phyloP scores from a whole-genome alignment of 1,284 basidiomycete genomes.

The Tylopilus sp. region DNA sequence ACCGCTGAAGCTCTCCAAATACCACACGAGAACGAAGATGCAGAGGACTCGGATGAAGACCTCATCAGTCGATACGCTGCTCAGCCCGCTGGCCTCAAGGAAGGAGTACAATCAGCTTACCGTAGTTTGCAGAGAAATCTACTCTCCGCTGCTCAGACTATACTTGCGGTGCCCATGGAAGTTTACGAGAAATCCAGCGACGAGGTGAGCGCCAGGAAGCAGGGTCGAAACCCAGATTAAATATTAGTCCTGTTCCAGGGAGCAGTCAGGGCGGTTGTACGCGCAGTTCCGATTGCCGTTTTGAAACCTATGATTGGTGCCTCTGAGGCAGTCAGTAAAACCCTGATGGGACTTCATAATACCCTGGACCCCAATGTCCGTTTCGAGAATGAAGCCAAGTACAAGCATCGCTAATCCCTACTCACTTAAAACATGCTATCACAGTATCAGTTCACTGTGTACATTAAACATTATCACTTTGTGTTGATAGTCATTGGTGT shows the following conservation, averaged over 20 bases:
- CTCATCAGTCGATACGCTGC: slow-evolving; percentile 86
- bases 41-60: slow-evolving; percentile 43
- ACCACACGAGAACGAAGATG: slow-evolving; percentile 37
- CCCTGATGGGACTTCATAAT: slow-evolving; percentile 88
- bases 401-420: slow-evolving; percentile 63
- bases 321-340: slow-evolving; percentile 93
- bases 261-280: slow-evolving; percentile 85
- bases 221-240: neutral
- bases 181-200: slow-evolving; percentile 91
- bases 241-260: slow-evolving; percentile 56
- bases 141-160: slow-evolving; percentile 94
- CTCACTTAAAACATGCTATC: slow-evolving; percentile 19
- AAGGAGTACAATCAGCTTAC: slow-evolving; percentile 91
- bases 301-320: slow-evolving; percentile 96
- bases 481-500: neutral
- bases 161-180: slow-evolving; percentile 98
- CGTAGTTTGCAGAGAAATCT: slow-evolving; percentile 80
- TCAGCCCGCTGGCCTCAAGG: slow-evolving; percentile 79
- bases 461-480: slow-evolving; percentile 7
- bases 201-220: slow-evolving; percentile 54
- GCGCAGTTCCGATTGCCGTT: slow-evolving; percentile 95
- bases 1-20: slow-evolving; percentile 63
- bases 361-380: slow-evolving; percentile 78
- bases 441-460: slow-evolving; percentile 18
- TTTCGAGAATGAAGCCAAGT: slow-evolving; percentile 83